A percentile compares a stretch with the other conserved stretches of the same genome.
Conservation (phyloP, 1,284 basidiomycete species). For the Apiotrichum akiyoshidainum region DNA sequence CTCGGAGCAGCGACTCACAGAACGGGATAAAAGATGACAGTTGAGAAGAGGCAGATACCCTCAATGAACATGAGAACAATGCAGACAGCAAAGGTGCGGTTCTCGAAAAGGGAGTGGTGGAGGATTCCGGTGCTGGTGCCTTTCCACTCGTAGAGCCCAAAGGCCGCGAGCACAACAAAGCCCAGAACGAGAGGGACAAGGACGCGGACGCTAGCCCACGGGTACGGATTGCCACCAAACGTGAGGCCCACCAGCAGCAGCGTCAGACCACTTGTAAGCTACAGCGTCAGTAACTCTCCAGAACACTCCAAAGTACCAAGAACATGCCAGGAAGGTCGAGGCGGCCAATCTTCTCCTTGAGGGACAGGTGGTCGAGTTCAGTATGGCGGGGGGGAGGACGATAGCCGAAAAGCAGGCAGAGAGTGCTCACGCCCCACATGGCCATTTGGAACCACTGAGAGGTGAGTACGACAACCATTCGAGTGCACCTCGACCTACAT, state of each 20-base stretch:
- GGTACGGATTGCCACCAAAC: conserved; percentile 12
- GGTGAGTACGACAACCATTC: background rate
- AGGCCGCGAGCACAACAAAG: conserved; percentile 3
- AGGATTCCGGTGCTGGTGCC: conserved; percentile 12
- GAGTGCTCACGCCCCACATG: conserved; percentile 5
- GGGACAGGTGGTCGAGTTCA: conserved; percentile 8
- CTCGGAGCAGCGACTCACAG: conserved; percentile 7
- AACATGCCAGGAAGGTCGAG: conserved; percentile 10
- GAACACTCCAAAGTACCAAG: background rate
- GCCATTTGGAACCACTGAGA: conserved; percentile 17
- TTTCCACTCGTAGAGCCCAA: conserved; percentile 13
- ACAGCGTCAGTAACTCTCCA: too few species aligned
- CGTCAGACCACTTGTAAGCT: conserved; percentile 2
- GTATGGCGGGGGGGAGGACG: conserved; percentile 16
- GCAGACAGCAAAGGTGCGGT: conserved; percentile 18
- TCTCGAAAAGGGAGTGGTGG: conserved; percentile 21
- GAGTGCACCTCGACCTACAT: background rate
- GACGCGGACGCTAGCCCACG: conserved; percentile 10
- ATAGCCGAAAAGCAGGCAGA: conserved; percentile 8
- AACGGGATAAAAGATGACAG: conserved; percentile 17
- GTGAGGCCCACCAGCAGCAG: conserved; percentile 8
- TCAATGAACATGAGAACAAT: conserved; percentile 20
- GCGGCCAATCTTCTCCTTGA: conserved; percentile 6
- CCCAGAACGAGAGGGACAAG: conserved; percentile 8
- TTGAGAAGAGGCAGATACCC: conserved; percentile 17